Evolutionary conservation across 495 filamentous ascomycete species (phyloP).

Genomic region (Venustampulla echinocandica): DNA sequence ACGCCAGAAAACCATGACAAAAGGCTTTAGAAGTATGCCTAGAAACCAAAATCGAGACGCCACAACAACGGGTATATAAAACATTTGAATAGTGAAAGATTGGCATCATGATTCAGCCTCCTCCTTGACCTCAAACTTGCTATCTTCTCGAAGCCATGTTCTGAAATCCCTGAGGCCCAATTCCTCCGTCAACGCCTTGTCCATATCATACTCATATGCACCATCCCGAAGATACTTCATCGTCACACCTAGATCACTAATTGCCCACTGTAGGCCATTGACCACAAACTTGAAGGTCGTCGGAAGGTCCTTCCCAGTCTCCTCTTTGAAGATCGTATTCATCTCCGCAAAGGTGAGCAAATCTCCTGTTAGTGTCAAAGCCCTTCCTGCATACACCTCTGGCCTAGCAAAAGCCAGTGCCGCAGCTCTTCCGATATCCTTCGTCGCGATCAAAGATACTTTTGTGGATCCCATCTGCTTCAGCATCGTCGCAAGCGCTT

Average conservation of each 20-base stretch:
- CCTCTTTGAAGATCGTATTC: conserved; percentile 28
- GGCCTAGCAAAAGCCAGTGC: conserved; percentile 46
- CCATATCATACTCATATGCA: conserved; percentile 36
- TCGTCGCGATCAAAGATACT: conserved; percentile 48
- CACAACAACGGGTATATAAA: too few relatives aligned
- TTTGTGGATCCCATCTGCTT: conserved; percentile 34
- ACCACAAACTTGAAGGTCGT: conserved; percentile 31
- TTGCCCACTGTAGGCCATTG: conserved; percentile 27
- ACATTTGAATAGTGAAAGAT: too few relatives aligned
- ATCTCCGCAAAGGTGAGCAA: conserved; percentile 35
- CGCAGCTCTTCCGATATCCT: conserved; percentile 58
- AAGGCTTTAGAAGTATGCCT: too few relatives aligned
- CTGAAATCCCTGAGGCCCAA: conserved; percentile 33
- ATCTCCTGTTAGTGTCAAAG: conserved; percentile 37
- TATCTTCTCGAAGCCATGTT: conserved; percentile 32
- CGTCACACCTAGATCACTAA: conserved; percentile 32
- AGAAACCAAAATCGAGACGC: too few relatives aligned
- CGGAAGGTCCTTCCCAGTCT: conserved; percentile 32
- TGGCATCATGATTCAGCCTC: too few relatives aligned
- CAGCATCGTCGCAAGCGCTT: conserved; percentile 49
- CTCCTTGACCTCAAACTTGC: conserved; percentile 32
- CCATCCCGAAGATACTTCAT: conserved; percentile 38
- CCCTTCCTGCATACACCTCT: conserved; percentile 28
- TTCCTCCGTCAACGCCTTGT: conserved; percentile 28
- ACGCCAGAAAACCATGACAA: too few relatives aligned